Percentiles rank a stretch among this genome's conserved stretches.
These are phyloP conservation scores for Camellia japonica DNA, from an alignment of 148 eudicot genomes.

Conservation along the genomic window DNA sequence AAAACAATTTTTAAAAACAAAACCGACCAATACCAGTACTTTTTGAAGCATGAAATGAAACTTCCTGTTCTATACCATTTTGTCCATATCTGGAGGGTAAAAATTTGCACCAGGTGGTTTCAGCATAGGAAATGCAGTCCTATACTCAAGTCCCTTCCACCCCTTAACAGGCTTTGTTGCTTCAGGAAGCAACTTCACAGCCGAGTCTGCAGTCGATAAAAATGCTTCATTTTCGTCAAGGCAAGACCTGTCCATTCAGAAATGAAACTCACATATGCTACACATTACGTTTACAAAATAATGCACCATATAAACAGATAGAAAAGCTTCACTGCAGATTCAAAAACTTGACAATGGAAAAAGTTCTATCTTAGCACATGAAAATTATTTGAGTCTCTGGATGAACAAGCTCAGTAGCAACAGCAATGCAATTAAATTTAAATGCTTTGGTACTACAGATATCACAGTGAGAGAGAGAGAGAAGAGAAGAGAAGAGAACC, in stretches of 20 bases:
- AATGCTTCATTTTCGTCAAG: conserved; percentile 80
- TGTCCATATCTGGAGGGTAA: conserved; percentile 95
- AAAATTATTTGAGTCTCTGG: neutral
- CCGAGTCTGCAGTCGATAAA: conserved; percentile 87
- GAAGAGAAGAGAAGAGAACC: neutral
- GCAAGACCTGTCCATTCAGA: conserved; percentile 57
- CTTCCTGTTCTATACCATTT: conserved; percentile 45
- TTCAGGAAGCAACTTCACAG: conserved; percentile 54
- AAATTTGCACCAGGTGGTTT: conserved; percentile 88
- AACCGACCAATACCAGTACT: neutral
- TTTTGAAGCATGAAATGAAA: conserved; percentile 6
- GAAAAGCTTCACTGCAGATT: neutral
- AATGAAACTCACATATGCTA: neutral
- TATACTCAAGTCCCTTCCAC: conserved; percentile 92
- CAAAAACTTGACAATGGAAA: neutral
- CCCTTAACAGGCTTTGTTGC: conserved; percentile 68
- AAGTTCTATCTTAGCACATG: neutral
- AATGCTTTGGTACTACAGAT: conserved; percentile 3
- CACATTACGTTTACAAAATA: too few relatives aligned
- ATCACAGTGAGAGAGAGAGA: neutral
- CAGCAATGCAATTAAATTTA: neutral
- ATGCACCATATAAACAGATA: neutral
- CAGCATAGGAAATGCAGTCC: conserved; percentile 66
- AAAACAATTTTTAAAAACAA: too few relatives aligned
- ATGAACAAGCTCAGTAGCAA: neutral